A percentile compares a stretch with the other conserved stretches of the same genome.
phyloP scores from a whole-genome alignment of 371 early-diverging fungal genomes.

The Mucor irregularis region DNA sequence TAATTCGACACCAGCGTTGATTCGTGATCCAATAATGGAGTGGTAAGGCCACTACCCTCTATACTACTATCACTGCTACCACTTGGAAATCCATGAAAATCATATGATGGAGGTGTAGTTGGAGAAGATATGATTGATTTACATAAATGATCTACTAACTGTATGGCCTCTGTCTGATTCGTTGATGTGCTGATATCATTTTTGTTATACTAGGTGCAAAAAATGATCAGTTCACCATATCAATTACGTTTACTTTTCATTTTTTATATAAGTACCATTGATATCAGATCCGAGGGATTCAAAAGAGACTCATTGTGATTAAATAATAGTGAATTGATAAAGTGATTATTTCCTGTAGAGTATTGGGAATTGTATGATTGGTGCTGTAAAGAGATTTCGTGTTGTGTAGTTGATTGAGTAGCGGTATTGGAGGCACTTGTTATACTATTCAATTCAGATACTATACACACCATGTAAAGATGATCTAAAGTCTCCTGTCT shows the following conservation, averaged over 20 bases:
- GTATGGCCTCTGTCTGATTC: neutral
- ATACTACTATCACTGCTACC: neutral
- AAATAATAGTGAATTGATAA: too few relatives aligned
- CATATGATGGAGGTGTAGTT: neutral
- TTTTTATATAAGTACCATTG: neutral
- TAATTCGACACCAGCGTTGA: too few relatives aligned
- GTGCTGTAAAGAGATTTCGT: neutral
- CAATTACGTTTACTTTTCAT: neutral
- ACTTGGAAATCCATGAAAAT: too few relatives aligned
- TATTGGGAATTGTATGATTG: neutral
- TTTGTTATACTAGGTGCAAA: neutral
- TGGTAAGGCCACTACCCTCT: too few relatives aligned
- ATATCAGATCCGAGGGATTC: neutral
- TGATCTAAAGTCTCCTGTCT: constrained; percentile 1
- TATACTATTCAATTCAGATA: constrained; percentile 5
- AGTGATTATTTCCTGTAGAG: neutral
- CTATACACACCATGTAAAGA: constrained; percentile 18
- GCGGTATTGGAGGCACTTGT: neutral
- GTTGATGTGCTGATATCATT: too few relatives aligned
- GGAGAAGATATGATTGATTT: constrained; percentile 5
- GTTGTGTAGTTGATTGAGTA: too few relatives aligned
- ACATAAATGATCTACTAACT: constrained; percentile 6
- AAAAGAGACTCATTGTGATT: neutral
- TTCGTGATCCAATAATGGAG: too few relatives aligned
- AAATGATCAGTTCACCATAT: too few relatives aligned